Percentiles rank a stretch among this genome's conserved stretches.
Evolutionary conservation across 331 rosid species (phyloP).

Genomic region (Acacia pycnantha): DNA sequence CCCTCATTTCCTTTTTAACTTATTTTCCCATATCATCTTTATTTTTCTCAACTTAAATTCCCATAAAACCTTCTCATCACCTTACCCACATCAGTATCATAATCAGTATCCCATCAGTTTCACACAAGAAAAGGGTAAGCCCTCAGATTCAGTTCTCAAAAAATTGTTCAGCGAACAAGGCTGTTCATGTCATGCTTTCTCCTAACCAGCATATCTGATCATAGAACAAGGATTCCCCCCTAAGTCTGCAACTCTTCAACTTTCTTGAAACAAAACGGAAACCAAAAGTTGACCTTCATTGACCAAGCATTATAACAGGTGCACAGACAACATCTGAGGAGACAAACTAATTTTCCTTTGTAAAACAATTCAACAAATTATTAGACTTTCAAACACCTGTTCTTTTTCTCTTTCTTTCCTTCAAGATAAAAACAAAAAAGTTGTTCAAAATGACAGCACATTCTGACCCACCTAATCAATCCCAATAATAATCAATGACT

Average conservation of each 20-base stretch:
- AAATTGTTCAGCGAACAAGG: not conserved
- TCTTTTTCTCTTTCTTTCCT: not conserved
- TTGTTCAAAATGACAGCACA: not conserved
- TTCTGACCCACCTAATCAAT: constrained; percentile 17
- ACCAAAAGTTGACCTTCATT: not conserved
- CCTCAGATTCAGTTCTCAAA: not conserved
- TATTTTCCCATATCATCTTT: too few species aligned
- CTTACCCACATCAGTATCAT: too few species aligned
- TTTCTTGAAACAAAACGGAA: not conserved
- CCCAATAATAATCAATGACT: constrained; percentile 4
- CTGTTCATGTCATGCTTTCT: not conserved
- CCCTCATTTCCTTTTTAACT: too few species aligned
- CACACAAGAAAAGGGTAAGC: not conserved
- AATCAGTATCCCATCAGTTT: too few species aligned
- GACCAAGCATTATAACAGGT: not conserved
- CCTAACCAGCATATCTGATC: not conserved
- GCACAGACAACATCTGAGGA: not conserved
- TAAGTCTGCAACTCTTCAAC: not conserved
- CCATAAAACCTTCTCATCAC: too few species aligned
- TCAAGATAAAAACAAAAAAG: not conserved
- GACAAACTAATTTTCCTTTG: not conserved
- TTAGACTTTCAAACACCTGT: not conserved
- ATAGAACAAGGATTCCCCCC: not conserved
- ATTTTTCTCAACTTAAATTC: too few species aligned
- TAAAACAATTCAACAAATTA: not conserved